Percentiles rank a stretch among this genome's conserved stretches.
Conservation (phyloP, 768 basidiomycete species). For the Lactarius quietus region DNA sequence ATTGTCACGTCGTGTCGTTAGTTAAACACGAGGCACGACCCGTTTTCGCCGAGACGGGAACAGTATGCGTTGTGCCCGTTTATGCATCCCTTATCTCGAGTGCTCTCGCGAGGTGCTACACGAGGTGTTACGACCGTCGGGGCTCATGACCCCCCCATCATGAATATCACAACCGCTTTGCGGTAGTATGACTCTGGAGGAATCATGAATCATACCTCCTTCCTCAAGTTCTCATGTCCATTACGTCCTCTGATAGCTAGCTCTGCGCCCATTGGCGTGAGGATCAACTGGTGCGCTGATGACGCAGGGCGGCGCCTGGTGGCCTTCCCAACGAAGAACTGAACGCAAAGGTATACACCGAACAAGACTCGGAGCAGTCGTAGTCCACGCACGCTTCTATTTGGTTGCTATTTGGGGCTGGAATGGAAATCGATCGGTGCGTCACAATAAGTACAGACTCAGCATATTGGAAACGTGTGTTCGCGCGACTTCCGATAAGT, state of each 20-base stretch:
- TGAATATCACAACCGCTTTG: neutral
- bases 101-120: conserved; percentile 9
- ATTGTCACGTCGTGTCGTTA: neutral
- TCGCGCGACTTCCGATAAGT: neutral
- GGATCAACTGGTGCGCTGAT: conserved; percentile 10
- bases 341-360: too few species aligned
- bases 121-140: neutral
- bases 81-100: conserved; percentile 14
- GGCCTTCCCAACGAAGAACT: neutral
- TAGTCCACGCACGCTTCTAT: neutral
- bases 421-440: neutral
- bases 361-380: too few species aligned
- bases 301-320: conserved; percentile 4
- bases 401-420: neutral
- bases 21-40: neutral
- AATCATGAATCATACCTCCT: neutral
- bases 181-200: conserved; percentile 1
- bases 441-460: neutral
- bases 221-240: neutral
- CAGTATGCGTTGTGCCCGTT: neutral
- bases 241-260: conserved; percentile 8
- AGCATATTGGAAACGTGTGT: neutral
- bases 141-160: neutral
- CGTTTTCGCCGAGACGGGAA: neutral
- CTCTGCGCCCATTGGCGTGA: neutral